These are phyloP conservation scores for Periconia sp. DNA, from an alignment of 2,329 filamentous ascomycete species.

Conservation along the genomic window DNA sequence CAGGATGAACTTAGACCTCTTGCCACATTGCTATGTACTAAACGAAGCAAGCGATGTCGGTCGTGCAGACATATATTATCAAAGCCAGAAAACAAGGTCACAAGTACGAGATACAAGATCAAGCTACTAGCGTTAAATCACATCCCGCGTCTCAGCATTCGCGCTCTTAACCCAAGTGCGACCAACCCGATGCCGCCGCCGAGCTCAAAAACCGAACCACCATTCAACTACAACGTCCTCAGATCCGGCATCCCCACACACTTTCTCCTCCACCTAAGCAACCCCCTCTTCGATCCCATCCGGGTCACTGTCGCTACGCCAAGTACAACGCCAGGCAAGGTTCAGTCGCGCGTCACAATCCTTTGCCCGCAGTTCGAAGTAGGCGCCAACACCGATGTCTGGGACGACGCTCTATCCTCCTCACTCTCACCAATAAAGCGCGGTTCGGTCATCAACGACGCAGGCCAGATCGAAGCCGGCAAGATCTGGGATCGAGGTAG, in stretches of 20 bases:
- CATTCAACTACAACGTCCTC: slow-evolving; percentile 55
- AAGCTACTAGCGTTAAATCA: slow-evolving; percentile 83
- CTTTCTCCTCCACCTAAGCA: slow-evolving; percentile 88
- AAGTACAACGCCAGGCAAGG: slow-evolving; percentile 41
- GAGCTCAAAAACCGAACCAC: slow-evolving; percentile 21
- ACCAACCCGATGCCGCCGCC: slow-evolving; percentile 39
- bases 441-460: slow-evolving; percentile 27
- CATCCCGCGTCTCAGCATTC: slow-evolving; percentile 81
- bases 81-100: slow-evolving; percentile 90
- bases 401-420: slow-evolving; percentile 81
- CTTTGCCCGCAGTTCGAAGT: slow-evolving; percentile 94
- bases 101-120: slow-evolving; percentile 89
- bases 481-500: slow-evolving; percentile 95
- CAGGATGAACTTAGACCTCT: slow-evolving; percentile 78
- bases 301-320: slow-evolving; percentile 88
- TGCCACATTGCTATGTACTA: slow-evolving; percentile 83
- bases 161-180: slow-evolving; percentile 59
- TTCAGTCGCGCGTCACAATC: slow-evolving; percentile 76
- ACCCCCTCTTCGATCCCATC: slow-evolving; percentile 91
- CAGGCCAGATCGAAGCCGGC: slow-evolving; percentile 71
- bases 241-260: slow-evolving; percentile 65
- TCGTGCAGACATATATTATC: slow-evolving; percentile 93
- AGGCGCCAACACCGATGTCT: slow-evolving; percentile 90
- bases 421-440: slow-evolving; percentile 45
- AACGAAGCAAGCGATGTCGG: slow-evolving; percentile 91